Percentiles rank a stretch among this genome's conserved stretches.
Evolutionary conservation across 148 eudicot species (phyloP).

Genomic region (Persicaria maculosa): DNA sequence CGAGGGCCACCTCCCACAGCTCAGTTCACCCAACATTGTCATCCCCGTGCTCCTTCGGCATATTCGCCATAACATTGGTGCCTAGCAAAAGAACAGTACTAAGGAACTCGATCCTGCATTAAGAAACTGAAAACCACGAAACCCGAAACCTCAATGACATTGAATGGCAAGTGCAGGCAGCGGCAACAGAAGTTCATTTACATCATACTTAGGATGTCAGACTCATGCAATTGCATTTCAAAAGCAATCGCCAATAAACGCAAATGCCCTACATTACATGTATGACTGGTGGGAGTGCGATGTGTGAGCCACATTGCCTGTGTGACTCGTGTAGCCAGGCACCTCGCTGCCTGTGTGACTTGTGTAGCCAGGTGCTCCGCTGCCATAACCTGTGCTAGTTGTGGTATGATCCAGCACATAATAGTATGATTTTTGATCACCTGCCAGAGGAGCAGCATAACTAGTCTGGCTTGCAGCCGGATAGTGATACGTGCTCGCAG

Average conservation of each 20-base stretch:
- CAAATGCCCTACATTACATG: no score
- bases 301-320: no score
- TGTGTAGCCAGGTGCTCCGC: neutral
- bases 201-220: no score
- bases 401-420: slow-evolving; percentile 12
- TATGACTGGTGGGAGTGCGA: no score
- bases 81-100: neutral
- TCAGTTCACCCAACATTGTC: slow-evolving; percentile 80
- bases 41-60: slow-evolving; percentile 71
- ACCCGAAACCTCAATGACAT: no score
- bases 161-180: no score
- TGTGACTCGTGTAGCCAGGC: no score
- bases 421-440: slow-evolving; percentile 31
- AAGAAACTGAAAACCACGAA: no score
- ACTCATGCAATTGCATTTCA: no score
- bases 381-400: neutral
- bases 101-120: no score
- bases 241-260: no score
- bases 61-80: slow-evolving; percentile 52
- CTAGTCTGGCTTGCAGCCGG: neutral
- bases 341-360: neutral
- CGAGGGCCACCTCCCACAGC: slow-evolving; percentile 90
- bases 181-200: no score
- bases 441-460: slow-evolving; percentile 22
- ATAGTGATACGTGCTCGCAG: neutral